Evolutionary conservation across 2,329 filamentous ascomycete species (phyloP), one percentile per base, ranked within the genome.

Genomic region (Magnaporthiopsis rhizophila): DNA sequence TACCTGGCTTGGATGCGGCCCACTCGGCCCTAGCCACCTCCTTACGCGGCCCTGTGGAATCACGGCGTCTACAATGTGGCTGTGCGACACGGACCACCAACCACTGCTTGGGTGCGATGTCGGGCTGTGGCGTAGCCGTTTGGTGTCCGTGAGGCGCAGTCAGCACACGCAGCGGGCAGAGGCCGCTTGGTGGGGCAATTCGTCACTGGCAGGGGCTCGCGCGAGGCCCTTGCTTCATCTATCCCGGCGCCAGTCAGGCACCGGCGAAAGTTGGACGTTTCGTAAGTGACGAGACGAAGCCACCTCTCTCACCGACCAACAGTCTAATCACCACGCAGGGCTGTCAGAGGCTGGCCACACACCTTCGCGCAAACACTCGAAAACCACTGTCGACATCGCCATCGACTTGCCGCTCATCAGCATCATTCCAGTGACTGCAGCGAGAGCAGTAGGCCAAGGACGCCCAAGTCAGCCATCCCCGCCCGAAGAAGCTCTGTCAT

Each of bases 261-360:
- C 62, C 64, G 64, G 32, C 62, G 63, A 58, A 63, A 64, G 53
- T 28, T 59, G 30, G 38, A 61, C 38, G 64, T 65, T 65, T 65
- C 64, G 61, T 59, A 64, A 64, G 64, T 61, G 64, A 62, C 50
- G 64, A 53, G 59, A 58, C 64, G 53, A 63, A 63, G 59, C 64
- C 13, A 60, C 57, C 24, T 30, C 34, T 34, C 53, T 36, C 34
- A 36, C 34, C 34, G 34, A 30, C 53, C 34, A 28, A 45, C 58
- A 53, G 45, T 32, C 45, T 9, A 5, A 7, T 24, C 45, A 53
- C 45, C 45, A 21, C 45, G 18, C n/a, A 53, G 7, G 15, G 32
- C 58, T 13, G 21, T 30, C 30, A 38, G 24, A 30, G 58, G 15
- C 24, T 45, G 34, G 60, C 45, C 6, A 32, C 34, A 15, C 36